Evolutionary conservation across 441 rosid species (phyloP), one percentile per base, ranked within the genome.

Genomic region (California macrophylla): DNA sequence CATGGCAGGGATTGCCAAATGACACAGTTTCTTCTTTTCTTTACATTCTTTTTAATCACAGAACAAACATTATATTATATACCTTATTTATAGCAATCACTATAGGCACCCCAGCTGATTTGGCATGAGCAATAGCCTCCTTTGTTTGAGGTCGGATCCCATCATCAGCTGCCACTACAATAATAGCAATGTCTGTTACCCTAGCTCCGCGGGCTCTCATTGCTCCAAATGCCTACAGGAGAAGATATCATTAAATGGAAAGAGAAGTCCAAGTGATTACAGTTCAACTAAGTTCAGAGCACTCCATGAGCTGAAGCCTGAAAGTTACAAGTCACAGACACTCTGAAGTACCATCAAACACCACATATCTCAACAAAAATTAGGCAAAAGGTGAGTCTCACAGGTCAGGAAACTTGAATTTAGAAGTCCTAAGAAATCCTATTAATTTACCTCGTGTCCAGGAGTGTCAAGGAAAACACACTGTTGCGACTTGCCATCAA

Each of bases 131-230:
- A 76, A 94, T 88, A 65, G 98, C 98, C 83, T 94, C 98, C 64
- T 78, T 91, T 71, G 98, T 94, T 77, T 94, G 98, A 74, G 98
- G 98, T 70, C 96, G 92, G 72, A 94, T 91, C 63, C 98, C 98
- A 79, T 94, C 98, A 83, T 90, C 97, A 72, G 97, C 97, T 72
- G 98, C 98, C 74, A 94, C 97, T 68, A 94, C 98, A 79, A 94
- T 87, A 73, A 94, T 80, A 75, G 89, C 96, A 72, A 94, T 91
- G 75, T 94, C 98, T 34, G 98, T 94, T 73, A 94, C 96, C 72
- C 97, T 83, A 24, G 98, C 96, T 72, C 97, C 97, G 25, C 97
- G 97, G 79, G 98, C 98, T 84, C 98, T 91, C 96, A 94, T 94
- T 76, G 98, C 98, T 73, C 97, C 98, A 86, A 91, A 94, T 72